phyloP scores from a whole-genome alignment of 2,329 filamentous ascomycete species.

The Ascochyta viciae-villosae region DNA sequence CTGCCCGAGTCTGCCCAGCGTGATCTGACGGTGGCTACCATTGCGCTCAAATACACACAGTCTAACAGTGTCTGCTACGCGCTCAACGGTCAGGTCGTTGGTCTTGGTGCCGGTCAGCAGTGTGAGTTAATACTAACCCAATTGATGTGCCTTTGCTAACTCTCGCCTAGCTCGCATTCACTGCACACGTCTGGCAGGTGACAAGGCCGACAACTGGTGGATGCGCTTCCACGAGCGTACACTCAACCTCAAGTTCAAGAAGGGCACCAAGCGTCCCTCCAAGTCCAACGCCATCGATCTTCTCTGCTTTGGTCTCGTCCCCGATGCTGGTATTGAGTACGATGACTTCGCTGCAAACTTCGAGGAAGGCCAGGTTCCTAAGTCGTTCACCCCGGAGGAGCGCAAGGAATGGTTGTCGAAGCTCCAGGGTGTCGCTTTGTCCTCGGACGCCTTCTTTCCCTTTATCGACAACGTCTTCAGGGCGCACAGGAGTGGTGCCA shows the following conservation, averaged over 20 bases:
- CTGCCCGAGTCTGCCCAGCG: constrained; percentile 83
- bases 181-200: constrained; percentile 94
- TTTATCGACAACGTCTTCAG: constrained; percentile 99
- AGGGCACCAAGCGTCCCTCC: constrained; percentile 92
- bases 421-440: constrained; percentile 82
- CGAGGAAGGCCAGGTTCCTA: constrained; percentile 75
- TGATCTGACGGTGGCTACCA: constrained; percentile 93
- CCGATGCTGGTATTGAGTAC: constrained; percentile 81
- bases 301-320: constrained; percentile 88
- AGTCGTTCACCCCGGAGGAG: constrained; percentile 83
- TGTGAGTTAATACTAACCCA: constrained; percentile 50
- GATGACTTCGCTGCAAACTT: constrained; percentile 89
- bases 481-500: constrained; percentile 84
- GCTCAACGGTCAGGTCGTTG: constrained; percentile 89
- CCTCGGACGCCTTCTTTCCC: constrained; percentile 97
- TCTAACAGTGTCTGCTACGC: constrained; percentile 99
- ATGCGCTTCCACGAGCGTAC: constrained; percentile 95
- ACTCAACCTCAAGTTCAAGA: constrained; percentile 92
- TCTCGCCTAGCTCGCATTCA: constrained; percentile 74
- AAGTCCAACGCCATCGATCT: constrained; percentile 99
- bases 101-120: constrained; percentile 94
- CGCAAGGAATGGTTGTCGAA: constrained; percentile 84
- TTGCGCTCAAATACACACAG: constrained; percentile 96
- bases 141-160: constrained; percentile 5
- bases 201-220: constrained; percentile 99